Evolutionary conservation across 106 monocot genomes (phyloP).

Genomic region (Triglochin maritima): DNA sequence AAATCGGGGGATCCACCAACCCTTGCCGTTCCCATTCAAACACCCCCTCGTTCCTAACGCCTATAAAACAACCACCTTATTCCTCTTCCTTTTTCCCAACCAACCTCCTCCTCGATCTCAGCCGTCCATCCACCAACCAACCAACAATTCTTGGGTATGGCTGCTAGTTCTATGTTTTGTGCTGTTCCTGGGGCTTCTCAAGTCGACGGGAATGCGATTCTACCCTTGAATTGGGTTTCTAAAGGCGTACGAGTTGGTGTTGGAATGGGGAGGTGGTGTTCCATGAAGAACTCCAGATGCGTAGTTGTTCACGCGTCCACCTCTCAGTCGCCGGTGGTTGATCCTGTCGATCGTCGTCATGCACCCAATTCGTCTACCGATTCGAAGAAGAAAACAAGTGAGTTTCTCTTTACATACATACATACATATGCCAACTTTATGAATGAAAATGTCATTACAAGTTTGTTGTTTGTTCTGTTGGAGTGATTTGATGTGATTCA

Average conservation of each 20-base stretch:
- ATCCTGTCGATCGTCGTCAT: constrained; percentile 26
- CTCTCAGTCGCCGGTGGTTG: constrained; percentile 33
- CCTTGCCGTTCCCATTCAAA: no score
- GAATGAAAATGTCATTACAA: not conserved
- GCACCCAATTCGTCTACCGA: constrained; percentile 12
- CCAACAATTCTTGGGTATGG: constrained; percentile 1
- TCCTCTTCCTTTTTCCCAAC: no score
- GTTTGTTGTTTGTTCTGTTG: not conserved
- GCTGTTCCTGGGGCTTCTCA: constrained; percentile 5
- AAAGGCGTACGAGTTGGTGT: not conserved
- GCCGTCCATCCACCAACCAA: no score
- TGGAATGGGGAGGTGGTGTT: not conserved
- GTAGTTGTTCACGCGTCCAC: constrained; percentile 27
- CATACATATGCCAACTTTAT: not conserved
- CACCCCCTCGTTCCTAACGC: no score
- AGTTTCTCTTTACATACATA: constrained; percentile 1
- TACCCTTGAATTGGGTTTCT: constrained; percentile 7
- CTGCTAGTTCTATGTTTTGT: constrained; percentile 2
- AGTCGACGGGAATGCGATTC: not conserved
- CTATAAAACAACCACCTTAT: no score
- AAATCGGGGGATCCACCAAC: no score
- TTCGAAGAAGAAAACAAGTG: constrained; percentile 59
- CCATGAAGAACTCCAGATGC: constrained; percentile 18
- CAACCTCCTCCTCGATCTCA: no score
- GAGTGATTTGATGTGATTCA: not conserved